Conservation (phyloP, 2,329 filamentous ascomycete species). For the Whalleya microplaca region DNA sequence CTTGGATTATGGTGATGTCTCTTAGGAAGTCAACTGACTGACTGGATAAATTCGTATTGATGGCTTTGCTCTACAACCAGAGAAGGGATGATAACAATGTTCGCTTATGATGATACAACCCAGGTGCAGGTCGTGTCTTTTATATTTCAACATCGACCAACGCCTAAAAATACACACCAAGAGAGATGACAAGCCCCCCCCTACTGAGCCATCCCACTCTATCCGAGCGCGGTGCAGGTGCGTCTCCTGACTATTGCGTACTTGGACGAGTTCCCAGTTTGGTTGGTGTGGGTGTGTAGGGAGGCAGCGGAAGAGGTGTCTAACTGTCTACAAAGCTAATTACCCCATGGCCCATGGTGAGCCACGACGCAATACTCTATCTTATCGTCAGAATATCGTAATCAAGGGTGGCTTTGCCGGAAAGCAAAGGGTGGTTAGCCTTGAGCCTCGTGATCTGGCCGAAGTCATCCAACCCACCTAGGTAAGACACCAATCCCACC, state of each 20-base stretch:
- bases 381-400: constrained; percentile 32
- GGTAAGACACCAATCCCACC: constrained; percentile 40
- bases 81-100: constrained; percentile 14
- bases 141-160: constrained; percentile 24
- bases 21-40: not conserved
- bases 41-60: not conserved
- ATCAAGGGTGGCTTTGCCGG: constrained; percentile 30
- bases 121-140: constrained; percentile 16
- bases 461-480: constrained; percentile 39
- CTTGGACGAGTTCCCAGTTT: constrained; percentile 25
- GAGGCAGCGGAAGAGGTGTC: constrained; percentile 25
- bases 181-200: constrained; percentile 15
- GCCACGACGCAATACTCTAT: constrained; percentile 28
- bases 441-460: constrained; percentile 38
- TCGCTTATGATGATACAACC: constrained; percentile 23
- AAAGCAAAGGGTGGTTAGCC: constrained; percentile 34
- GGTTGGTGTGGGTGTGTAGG: constrained; percentile 35
- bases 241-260: constrained; percentile 38
- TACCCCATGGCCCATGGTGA: constrained; percentile 21
- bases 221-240: constrained; percentile 26
- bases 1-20: not conserved
- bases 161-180: constrained; percentile 29
- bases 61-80: constrained; percentile 10
- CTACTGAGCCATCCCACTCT: constrained; percentile 19
- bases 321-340: constrained; percentile 20